A percentile compares a stretch with the other conserved stretches of the same genome.
These are phyloP conservation scores for Diaporthe sp. DNA, from an alignment of 2,329 filamentous ascomycete genomes.

Conservation along the genomic window DNA sequence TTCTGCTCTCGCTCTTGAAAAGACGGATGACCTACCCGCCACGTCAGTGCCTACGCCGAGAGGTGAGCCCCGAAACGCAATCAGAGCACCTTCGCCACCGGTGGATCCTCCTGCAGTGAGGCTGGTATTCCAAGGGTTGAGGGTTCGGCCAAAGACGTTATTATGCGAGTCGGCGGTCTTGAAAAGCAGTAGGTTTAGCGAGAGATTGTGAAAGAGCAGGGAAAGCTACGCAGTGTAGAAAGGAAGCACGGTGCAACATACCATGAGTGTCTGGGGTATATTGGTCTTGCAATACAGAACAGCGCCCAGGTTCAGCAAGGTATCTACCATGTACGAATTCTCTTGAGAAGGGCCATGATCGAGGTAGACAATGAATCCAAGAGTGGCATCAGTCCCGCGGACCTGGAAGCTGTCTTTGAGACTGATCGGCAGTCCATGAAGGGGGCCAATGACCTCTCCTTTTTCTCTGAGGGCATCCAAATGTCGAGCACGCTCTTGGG, in stretches of 20 bases:
- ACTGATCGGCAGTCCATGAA: constrained; percentile 40
- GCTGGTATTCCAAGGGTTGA: constrained; percentile 40
- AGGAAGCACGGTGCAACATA: not conserved
- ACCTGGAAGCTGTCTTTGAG: constrained; percentile 41
- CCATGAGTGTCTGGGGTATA: constrained; percentile 43
- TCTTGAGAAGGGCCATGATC: constrained; percentile 37
- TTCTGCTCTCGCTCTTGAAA: too few relatives aligned
- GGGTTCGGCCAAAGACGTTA: constrained; percentile 36
- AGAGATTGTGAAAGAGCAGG: not conserved
- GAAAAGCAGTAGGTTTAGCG: not conserved
- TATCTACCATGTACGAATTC: constrained; percentile 40
- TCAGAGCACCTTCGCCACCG: constrained; percentile 41
- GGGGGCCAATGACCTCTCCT: constrained; percentile 34
- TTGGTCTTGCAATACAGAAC: constrained; percentile 43
- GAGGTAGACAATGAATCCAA: constrained; percentile 40
- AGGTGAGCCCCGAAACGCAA: constrained; percentile 42
- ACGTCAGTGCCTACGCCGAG: constrained; percentile 43
- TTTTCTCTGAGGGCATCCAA: constrained; percentile 31
- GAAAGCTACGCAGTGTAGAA: not conserved
- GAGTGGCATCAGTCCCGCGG: constrained; percentile 35
- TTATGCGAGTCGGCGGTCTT: constrained; percentile 42
- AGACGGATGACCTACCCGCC: constrained; percentile 23
- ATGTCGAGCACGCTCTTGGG: constrained; percentile 36
- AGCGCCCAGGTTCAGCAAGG: constrained; percentile 40
- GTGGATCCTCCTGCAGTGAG: constrained; percentile 41